Evolutionary conservation across 2,329 filamentous ascomycete genomes (phyloP), one percentile per base, ranked within the genome.

Genomic region (Fusarium austroafricanum): DNA sequence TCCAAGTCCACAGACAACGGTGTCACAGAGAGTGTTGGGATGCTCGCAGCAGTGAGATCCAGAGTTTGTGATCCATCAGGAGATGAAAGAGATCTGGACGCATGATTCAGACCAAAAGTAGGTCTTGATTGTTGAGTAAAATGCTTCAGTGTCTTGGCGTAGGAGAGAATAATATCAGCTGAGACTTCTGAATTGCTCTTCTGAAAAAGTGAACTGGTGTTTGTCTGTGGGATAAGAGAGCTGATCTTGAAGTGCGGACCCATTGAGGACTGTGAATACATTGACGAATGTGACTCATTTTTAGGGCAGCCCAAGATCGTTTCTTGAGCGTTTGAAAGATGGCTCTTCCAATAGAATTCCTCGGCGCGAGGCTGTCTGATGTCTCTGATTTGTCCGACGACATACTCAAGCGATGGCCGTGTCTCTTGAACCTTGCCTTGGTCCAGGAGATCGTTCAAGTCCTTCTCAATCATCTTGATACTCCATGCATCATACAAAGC

Each of bases 401-500:
- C 8, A n/a, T 46, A 2, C 3, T 35, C 37, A 3, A 52, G 12
- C 1, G 39, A 18, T 7, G 11, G 35, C 11, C 21, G 28, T 6
- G 11, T 1, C 3, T 28, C 1, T 18, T 7, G 11, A 1, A 45
- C 12, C 9, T 35, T 17, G 0, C 4, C 5, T 2, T 8, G 15
- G 2, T 2, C 2, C 2, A 61, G 12, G 8, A 61, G 28, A 10
- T 29, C 3, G 12, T 6, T 14, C 10, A 64, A 10, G 1, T 67
- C 63, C 5, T 54, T 26, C 17, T 54, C 46, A 15, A 68, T 37
- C 64, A 51, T 59, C 8, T 65, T 68, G 31, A 67, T 60, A 8
- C 64, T 54, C 64, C 64, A 67, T 37, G 46, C 64, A 1, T 67
- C 64, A 5, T 67, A 67, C 1, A 67, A 35, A 2, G 64, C 51